A percentile compares a stretch with the other conserved stretches of the same genome.
Conservation (phyloP, 257 asterid genomes). For the Nicotiana knightiana region DNA sequence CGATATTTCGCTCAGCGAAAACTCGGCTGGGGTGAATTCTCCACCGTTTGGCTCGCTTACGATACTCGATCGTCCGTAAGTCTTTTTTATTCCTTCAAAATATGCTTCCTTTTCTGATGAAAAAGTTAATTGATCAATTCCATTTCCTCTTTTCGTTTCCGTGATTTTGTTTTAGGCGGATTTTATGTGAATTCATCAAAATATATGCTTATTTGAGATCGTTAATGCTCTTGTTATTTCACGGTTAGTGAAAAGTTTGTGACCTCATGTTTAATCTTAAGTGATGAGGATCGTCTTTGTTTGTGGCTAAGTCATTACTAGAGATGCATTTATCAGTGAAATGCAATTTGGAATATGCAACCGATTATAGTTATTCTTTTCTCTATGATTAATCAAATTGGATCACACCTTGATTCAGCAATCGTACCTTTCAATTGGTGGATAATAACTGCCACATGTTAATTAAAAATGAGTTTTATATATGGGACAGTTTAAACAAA, state of each 20-base stretch:
- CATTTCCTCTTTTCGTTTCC: not conserved
- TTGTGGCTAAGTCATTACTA: not conserved
- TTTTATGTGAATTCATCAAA: not conserved
- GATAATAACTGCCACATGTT: not conserved
- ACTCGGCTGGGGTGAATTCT: conserved; percentile 98
- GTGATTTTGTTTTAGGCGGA: not conserved
- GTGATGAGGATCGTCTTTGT: not conserved
- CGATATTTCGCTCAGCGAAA: conserved; percentile 91
- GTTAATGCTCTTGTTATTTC: not conserved
- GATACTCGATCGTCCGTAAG: conserved; percentile 79
- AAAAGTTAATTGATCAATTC: not conserved
- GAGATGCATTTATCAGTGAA: not conserved
- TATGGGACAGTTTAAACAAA: too few relatives aligned
- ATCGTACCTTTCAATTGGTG: not conserved
- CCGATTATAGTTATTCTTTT: not conserved
- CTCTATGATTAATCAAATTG: not conserved
- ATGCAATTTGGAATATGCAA: not conserved
- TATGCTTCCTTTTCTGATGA: not conserved
- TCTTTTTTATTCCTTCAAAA: not conserved
- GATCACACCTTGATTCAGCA: not conserved
- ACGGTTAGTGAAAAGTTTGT: not conserved
- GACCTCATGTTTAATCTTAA: not conserved
- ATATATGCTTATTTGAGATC: not conserved
- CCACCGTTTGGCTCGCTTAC: conserved; percentile 96
- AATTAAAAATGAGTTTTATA: not conserved